Conservation (phyloP, 1,139 yeast genomes). For the Sugiyamaella castrensis region DNA sequence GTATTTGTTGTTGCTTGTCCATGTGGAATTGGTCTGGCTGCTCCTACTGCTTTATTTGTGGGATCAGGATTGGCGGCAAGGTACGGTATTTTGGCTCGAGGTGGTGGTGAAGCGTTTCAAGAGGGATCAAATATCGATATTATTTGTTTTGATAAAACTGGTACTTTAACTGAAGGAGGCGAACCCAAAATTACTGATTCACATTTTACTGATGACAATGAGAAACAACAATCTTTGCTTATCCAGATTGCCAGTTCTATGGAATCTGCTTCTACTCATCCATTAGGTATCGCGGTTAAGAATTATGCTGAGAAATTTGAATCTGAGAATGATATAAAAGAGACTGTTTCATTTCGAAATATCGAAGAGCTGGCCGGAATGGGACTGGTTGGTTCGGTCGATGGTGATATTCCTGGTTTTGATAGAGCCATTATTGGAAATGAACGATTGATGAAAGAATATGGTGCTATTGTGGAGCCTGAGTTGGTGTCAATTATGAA, state of each 20-base stretch:
- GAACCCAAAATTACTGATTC: slow-evolving; percentile 56
- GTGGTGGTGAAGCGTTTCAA: slow-evolving; percentile 81
- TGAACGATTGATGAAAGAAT: slow-evolving; percentile 52
- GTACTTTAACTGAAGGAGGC: slow-evolving; percentile 67
- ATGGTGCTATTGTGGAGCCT: slow-evolving; percentile 38
- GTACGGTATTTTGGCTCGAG: slow-evolving; percentile 72
- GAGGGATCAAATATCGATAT: slow-evolving; percentile 64
- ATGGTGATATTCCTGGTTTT: slow-evolving; percentile 19
- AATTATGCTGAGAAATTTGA: slow-evolving; percentile 37
- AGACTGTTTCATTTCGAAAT: slow-evolving; percentile 44
- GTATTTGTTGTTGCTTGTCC: slow-evolving; percentile 91
- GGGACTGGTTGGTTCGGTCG: slow-evolving; percentile 51
- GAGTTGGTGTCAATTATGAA: slow-evolving; percentile 37
- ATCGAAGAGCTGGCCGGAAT: slow-evolving; percentile 57
- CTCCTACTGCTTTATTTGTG: slow-evolving; percentile 88
- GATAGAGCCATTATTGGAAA: slow-evolving; percentile 58
- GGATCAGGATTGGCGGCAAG: slow-evolving; percentile 86
- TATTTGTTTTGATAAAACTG: slow-evolving; percentile 77
- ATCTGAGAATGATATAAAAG: slow-evolving; percentile 22
- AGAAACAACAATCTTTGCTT: slow-evolving; percentile 19
- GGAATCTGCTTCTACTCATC: slow-evolving; percentile 68
- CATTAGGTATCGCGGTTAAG: slow-evolving; percentile 59
- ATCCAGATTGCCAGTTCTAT: slow-evolving; percentile 56
- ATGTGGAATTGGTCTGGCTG: slow-evolving; percentile 87
- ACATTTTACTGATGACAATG: slow-evolving; percentile 30